Conservation (phyloP, 495 filamentous ascomycete genomes). For the Penicillium mononematosum region DNA sequence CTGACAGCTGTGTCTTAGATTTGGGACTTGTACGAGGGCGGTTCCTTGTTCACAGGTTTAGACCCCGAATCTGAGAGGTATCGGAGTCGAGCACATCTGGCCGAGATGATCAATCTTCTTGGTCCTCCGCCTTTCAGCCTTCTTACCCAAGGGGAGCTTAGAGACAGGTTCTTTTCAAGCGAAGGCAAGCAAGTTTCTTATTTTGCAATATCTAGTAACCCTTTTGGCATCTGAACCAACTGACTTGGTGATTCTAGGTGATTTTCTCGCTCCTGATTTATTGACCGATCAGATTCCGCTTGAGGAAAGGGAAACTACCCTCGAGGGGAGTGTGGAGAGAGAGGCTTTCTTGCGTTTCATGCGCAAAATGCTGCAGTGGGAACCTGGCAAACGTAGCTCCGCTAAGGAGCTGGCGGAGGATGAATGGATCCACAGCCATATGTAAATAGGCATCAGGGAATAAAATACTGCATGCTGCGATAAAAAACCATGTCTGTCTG, state of each 20-base stretch:
- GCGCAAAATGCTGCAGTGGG: slow-evolving; percentile 21
- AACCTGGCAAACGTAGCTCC: slow-evolving; percentile 15
- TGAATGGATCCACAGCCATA: slow-evolving; percentile 8
- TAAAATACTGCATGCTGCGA: no score
- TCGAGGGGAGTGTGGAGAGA: slow-evolving; percentile 13
- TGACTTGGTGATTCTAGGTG: no score
- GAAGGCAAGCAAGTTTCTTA: slow-evolving; percentile 14
- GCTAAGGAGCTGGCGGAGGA: slow-evolving; percentile 16
- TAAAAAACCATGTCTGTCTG: no score
- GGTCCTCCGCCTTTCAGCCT: slow-evolving; percentile 41
- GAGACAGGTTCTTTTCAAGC: slow-evolving; percentile 17
- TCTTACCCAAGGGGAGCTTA: slow-evolving; percentile 26
- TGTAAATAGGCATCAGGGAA: no score
- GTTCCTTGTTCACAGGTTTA: slow-evolving; percentile 26
- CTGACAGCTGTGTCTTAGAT: slow-evolving; percentile 18
- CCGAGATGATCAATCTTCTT: slow-evolving; percentile 41
- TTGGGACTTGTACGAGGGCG: slow-evolving; percentile 33
- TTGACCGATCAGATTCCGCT: slow-evolving; percentile 16
- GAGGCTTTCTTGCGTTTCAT: slow-evolving; percentile 11
- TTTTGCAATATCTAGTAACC: no score
- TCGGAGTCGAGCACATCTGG: slow-evolving; percentile 40
- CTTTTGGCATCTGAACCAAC: no score
- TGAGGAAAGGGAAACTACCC: slow-evolving; percentile 22
- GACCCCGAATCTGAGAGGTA: slow-evolving; percentile 31
- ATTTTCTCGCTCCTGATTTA: no score